These are phyloP conservation scores for Kodamaea fungicola DNA, from an alignment of 1,139 yeast genomes.

Conservation along the genomic window DNA sequence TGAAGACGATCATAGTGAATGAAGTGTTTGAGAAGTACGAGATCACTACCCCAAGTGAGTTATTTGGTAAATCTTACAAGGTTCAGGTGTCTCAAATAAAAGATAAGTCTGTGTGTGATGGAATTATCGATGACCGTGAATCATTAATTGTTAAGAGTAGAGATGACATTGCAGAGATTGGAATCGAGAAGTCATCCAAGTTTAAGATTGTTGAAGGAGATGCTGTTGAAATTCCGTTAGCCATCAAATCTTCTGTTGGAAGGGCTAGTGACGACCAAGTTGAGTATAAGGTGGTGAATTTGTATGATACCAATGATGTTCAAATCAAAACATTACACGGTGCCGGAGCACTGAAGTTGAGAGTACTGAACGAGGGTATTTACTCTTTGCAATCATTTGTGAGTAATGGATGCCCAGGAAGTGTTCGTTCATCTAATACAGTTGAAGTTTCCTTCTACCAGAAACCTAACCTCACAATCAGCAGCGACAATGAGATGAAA, in stretches of 20 bases:
- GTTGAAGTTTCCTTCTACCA: slow-evolving; percentile 50
- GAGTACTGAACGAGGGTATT: slow-evolving; percentile 55
- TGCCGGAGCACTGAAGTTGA: slow-evolving; percentile 34
- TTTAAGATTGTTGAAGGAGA: slow-evolving; percentile 60
- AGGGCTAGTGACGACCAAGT: slow-evolving; percentile 23
- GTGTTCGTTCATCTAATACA: slow-evolving; percentile 24
- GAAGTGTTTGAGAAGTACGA: slow-evolving; percentile 38
- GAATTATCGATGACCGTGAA: slow-evolving; percentile 26
- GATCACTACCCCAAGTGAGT: slow-evolving; percentile 52
- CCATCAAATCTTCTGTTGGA: slow-evolving; percentile 31
- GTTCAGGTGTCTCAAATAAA: slow-evolving; percentile 59
- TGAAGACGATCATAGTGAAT: slow-evolving; percentile 43
- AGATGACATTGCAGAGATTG: slow-evolving; percentile 16
- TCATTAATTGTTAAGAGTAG: slow-evolving; percentile 39
- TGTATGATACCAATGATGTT: slow-evolving; percentile 18
- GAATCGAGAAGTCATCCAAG: slow-evolving; percentile 7
- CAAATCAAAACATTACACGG: slow-evolving; percentile 10
- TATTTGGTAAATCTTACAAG: slow-evolving; percentile 67
- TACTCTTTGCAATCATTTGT: slow-evolving; percentile 57
- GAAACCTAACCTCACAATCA: slow-evolving; percentile 49
- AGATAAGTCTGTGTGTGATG: slow-evolving; percentile 76
- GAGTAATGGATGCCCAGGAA: slow-evolving; percentile 72
- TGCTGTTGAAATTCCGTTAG: slow-evolving; percentile 54
- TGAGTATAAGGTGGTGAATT: slow-evolving; percentile 20
- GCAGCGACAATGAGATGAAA: slow-evolving; percentile 16